These are phyloP conservation scores for Osmozyma mogii DNA, from an alignment of 805 yeast species.

Conservation along the genomic window DNA sequence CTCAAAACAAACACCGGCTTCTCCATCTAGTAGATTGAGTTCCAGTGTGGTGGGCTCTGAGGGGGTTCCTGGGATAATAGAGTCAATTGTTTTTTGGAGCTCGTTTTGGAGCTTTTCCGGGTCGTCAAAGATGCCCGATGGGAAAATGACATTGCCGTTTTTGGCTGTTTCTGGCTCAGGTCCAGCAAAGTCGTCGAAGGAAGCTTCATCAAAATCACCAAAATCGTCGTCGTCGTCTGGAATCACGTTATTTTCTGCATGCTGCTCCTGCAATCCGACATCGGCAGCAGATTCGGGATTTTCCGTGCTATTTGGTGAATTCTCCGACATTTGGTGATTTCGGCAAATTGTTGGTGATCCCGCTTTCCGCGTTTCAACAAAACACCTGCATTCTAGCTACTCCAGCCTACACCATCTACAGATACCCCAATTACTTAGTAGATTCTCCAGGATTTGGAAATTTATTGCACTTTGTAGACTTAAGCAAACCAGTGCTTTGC, in stretches of 20 bases:
- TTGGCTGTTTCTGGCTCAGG: conserved; percentile 1
- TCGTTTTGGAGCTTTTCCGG: conserved; percentile 1
- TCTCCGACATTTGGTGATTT: background rate
- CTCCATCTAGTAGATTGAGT: conserved; percentile 17
- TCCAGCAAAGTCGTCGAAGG: conserved; percentile 17
- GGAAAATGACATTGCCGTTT: background rate
- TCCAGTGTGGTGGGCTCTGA: background rate
- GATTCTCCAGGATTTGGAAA: background rate
- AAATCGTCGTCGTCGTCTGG: conserved; percentile 28
- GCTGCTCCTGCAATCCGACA: conserved; percentile 2
- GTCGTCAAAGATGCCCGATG: conserved; percentile 1
- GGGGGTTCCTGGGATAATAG: conserved; percentile 5
- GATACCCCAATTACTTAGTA: background rate
- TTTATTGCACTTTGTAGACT: too few species aligned
- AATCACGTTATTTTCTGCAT: conserved; percentile 5
- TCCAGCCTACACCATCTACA: background rate
- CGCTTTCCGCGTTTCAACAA: background rate
- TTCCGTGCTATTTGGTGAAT: background rate
- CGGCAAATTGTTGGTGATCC: background rate
- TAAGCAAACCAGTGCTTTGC: too few species aligned
- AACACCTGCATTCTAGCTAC: background rate
- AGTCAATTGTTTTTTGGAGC: conserved; percentile 7
- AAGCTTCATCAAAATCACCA: conserved; percentile 32
- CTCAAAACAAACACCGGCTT: conserved; percentile 35
- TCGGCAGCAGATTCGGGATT: conserved; percentile 1